Evolutionary conservation across 2,329 filamentous ascomycete species (phyloP).

Genomic region (Paracorniculantispora psalliotae): DNA sequence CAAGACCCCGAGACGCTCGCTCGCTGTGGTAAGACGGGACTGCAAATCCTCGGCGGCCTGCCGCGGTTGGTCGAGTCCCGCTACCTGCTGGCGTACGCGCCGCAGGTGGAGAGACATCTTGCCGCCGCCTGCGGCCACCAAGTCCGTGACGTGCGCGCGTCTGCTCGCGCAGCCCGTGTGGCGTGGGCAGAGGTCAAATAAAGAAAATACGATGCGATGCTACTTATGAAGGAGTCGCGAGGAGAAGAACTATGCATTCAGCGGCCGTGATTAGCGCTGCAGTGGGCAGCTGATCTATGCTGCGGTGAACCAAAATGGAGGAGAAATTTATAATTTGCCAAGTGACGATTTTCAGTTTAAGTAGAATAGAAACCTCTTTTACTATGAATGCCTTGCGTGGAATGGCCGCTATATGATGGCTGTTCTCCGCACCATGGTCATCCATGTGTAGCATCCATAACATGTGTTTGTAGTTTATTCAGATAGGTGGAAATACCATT

Average conservation of each 20-base stretch:
- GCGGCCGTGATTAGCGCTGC: background rate
- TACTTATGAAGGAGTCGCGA: background rate
- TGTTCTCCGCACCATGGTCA: background rate
- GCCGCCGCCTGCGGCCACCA: constrained; percentile 48
- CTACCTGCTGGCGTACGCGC: constrained; percentile 39
- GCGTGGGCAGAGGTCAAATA: constrained; percentile 42
- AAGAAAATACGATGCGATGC: background rate
- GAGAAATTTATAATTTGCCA: background rate
- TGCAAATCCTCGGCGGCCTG: constrained; percentile 44
- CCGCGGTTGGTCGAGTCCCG: constrained; percentile 45
- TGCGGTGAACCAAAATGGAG: background rate
- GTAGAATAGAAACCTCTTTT: background rate
- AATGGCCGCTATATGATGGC: background rate
- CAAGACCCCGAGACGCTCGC: constrained; percentile 22
- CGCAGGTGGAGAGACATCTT: constrained; percentile 42
- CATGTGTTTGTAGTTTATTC: background rate
- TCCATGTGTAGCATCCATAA: background rate
- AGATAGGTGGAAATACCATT: constrained; percentile 10
- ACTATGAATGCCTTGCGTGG: background rate
- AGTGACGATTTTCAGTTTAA: background rate
- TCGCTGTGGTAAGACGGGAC: constrained; percentile 40
- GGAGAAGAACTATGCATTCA: background rate
- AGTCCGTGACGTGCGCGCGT: constrained; percentile 47
- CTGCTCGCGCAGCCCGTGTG: constrained; percentile 43
- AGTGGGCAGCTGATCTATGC: background rate